Base-by-base conservation (phyloP, 2,329 filamentous ascomycete genomes). In the Grosmannia clavigera region DNA sequence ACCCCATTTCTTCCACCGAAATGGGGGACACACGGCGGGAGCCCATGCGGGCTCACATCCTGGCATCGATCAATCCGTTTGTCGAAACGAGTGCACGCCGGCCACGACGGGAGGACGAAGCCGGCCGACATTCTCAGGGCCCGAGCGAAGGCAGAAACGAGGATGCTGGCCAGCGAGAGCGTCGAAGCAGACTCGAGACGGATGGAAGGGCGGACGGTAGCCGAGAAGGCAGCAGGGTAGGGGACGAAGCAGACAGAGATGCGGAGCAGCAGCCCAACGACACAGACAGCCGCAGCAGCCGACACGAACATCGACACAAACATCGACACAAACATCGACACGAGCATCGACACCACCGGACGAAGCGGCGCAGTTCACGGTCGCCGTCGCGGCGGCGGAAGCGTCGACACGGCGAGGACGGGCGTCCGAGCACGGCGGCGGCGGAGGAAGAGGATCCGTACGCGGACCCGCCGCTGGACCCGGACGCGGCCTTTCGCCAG, bases 401-500 rank as follows among this genome's bases (percentile, higher is more conserved):
- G 66, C 53, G 71, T 1, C 16, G 43, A n/a, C 16, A 46, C 16
- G 43, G 14, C 16, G 19, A 46, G 19, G 43, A n/a, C 14, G 19
- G 2, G 40, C 2, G 19, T 12, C 12, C 40, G 55, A 51, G 48
- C 55, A 60, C 60, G 19, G 25, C 60, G 19, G 25, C 14, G 43
- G 38, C 33, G 27, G 59, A 62, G 43, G 58, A 48, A 1, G 60
- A 65, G 0, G 76, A 82, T 61, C 78, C 78, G 0, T 72, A 76
- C 65, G 75, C 75, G 0, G 71, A 73, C 3, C 72, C 73, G 2
- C 70, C 75, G 0, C 75, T 88, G 19, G 82, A 87, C 65, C 80
- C 89, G 0, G 85, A 90, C 50, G 77, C 81, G 0, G 90, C 92
- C 0, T 99, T 99, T 71, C 86, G 90, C 35, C 90, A 95, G 71